Conservation (phyloP, 2,329 filamentous ascomycete species). For the Dactylella cylindrospora region DNA sequence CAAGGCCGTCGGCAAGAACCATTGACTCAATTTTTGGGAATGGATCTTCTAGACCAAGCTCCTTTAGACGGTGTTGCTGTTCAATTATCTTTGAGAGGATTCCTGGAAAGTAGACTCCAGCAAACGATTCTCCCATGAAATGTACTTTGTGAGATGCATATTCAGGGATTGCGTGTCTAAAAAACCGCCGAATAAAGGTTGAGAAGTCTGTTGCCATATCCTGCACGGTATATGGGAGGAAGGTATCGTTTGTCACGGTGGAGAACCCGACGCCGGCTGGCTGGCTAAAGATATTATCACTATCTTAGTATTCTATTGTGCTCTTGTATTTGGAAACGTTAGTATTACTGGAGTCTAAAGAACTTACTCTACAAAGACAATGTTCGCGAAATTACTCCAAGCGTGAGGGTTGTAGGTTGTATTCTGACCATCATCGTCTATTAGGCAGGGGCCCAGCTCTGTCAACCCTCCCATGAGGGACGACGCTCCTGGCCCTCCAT, state of each 20-base stretch:
- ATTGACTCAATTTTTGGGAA: conserved; percentile 23
- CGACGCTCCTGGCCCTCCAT: conserved; percentile 94
- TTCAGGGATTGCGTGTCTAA: conserved; percentile 29
- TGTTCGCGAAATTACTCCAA: conserved; percentile 96
- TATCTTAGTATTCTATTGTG: neutral
- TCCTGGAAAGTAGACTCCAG: conserved; percentile 22
- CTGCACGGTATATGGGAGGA: conserved; percentile 21
- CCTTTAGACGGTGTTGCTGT: conserved; percentile 15
- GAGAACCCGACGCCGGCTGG: conserved; percentile 33
- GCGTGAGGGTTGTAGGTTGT: conserved; percentile 82
- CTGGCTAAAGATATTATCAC: conserved; percentile 2
- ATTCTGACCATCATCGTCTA: conserved; percentile 75
- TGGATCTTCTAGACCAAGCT: conserved; percentile 23
- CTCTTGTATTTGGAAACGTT: neutral
- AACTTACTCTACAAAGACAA: conserved; percentile 75
- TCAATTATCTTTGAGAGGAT: conserved; percentile 31
- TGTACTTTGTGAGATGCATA: conserved; percentile 26
- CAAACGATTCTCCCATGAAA: conserved; percentile 35
- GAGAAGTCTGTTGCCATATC: conserved; percentile 25
- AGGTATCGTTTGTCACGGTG: conserved; percentile 15
- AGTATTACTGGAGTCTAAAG: neutral
- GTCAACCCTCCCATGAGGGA: conserved; percentile 96
- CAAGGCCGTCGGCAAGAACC: conserved; percentile 22
- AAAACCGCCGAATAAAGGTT: conserved; percentile 23
- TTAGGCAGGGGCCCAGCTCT: conserved; percentile 88